A percentile compares a stretch with the other conserved stretches of the same genome.
Conservation (phyloP, 179 eudicot species). For the Beta corolliflora region DNA sequence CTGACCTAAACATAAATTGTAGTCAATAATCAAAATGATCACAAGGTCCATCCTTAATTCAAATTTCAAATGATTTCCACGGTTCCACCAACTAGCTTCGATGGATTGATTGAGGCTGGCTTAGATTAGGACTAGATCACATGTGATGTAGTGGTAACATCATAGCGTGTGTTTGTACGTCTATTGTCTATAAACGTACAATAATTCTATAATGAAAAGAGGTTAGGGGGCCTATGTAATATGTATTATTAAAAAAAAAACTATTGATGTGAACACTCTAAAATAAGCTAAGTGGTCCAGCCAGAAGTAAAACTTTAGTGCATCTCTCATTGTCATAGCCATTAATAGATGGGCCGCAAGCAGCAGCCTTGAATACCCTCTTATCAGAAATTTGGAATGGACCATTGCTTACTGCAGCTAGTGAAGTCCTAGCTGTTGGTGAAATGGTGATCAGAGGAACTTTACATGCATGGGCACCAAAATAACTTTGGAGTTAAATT, state of each 20-base stretch:
- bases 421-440: neutral
- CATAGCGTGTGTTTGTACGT: no score
- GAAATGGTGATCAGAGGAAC: neutral
- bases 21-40: no score
- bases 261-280: neutral
- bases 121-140: no score
- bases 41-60: no score
- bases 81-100: no score
- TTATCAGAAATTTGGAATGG: conserved; percentile 16
- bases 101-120: no score
- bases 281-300: conserved; percentile 11
- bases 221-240: no score
- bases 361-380: neutral
- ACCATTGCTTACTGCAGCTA: neutral
- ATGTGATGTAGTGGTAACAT: no score
- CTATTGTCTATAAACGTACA: no score
- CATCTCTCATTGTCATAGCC: conserved; percentile 17
- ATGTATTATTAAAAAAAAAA: neutral
- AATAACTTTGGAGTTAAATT: neutral
- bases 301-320: neutral
- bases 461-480: conserved; percentile 2
- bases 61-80: no score
- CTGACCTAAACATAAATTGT: no score
- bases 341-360: conserved; percentile 36
- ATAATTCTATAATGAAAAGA: no score